Evolutionary conservation across 306 rosid species (phyloP).

Genomic region (Glycyrrhiza uralensis): DNA sequence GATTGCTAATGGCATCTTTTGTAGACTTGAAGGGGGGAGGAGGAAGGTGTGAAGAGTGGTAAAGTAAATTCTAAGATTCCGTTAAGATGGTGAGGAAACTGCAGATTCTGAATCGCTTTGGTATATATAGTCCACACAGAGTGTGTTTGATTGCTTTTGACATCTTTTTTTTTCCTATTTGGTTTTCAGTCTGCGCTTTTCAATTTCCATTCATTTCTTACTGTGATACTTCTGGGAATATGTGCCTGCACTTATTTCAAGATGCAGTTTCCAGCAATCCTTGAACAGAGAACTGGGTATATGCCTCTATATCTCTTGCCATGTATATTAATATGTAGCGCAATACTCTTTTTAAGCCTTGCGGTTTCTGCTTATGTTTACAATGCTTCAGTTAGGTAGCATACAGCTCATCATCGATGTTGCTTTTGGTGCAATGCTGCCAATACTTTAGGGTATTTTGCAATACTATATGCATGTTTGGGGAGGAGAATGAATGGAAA

Average conservation of each 20-base stretch:
- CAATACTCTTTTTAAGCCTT: background rate
- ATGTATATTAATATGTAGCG: background rate
- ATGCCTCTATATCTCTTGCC: background rate
- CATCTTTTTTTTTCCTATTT: conserved; percentile 17
- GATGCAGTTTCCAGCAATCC: conserved; percentile 52
- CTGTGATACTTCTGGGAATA: conserved; percentile 47
- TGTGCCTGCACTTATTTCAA: conserved; percentile 51
- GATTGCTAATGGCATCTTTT: conserved; percentile 16
- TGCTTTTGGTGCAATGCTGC: background rate
- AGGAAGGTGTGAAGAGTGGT: conserved; percentile 27
- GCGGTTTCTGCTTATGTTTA: background rate
- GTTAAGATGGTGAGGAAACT: conserved; percentile 26
- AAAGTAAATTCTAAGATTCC: conserved; percentile 5
- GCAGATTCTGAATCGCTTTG: background rate
- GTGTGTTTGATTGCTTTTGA: conserved; percentile 7
- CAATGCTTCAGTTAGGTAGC: background rate
- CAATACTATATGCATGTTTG: background rate
- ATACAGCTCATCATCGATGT: background rate
- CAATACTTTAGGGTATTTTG: background rate
- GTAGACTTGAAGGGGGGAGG: background rate
- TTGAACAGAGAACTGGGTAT: conserved; percentile 54
- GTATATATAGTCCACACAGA: background rate
- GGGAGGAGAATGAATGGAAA: background rate
- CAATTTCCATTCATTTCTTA: conserved; percentile 51
- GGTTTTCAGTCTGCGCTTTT: conserved; percentile 50